These are phyloP conservation scores for Trichocomaceae sp. DNA, from an alignment of 2,329 filamentous ascomycete species.

Conservation along the genomic window DNA sequence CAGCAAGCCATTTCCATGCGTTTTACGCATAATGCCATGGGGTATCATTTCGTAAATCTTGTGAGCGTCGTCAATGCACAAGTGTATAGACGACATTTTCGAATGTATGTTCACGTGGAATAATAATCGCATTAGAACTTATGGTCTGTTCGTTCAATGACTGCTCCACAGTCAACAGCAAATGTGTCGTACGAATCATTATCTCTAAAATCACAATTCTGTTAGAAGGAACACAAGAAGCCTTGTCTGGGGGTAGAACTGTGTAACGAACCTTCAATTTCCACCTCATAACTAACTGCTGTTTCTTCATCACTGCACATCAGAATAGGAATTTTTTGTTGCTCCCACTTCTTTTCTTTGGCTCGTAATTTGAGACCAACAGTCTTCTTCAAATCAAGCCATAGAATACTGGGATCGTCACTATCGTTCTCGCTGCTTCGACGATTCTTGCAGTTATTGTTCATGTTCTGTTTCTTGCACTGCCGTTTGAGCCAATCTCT, in stretches of 20 bases:
- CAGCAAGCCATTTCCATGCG: too few species aligned
- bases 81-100: too few species aligned
- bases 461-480: constrained; percentile 13
- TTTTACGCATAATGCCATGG: too few species aligned
- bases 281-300: constrained; percentile 62
- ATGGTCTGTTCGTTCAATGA: constrained; percentile 55
- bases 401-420: constrained; percentile 50
- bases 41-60: too few species aligned
- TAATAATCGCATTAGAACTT: constrained; percentile 55
- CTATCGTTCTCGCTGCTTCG: constrained; percentile 11
- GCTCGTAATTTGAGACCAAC: constrained; percentile 66
- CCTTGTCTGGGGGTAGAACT: constrained; percentile 8
- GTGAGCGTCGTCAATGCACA: too few species aligned
- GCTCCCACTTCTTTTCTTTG: constrained; percentile 43
- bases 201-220: constrained; percentile 49
- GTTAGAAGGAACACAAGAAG: background rate
- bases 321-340: constrained; percentile 47
- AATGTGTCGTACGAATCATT: constrained; percentile 56
- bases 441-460: background rate
- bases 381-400: constrained; percentile 58
- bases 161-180: constrained; percentile 61
- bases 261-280: constrained; percentile 68
- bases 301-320: constrained; percentile 55
- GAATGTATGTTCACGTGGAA: constrained; percentile 20
- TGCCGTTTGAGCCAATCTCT: constrained; percentile 60